Percentiles rank a stretch among this genome's conserved stretches.
phyloP scores from a whole-genome alignment of 805 yeast species.

The Lipomyces japonicus region DNA sequence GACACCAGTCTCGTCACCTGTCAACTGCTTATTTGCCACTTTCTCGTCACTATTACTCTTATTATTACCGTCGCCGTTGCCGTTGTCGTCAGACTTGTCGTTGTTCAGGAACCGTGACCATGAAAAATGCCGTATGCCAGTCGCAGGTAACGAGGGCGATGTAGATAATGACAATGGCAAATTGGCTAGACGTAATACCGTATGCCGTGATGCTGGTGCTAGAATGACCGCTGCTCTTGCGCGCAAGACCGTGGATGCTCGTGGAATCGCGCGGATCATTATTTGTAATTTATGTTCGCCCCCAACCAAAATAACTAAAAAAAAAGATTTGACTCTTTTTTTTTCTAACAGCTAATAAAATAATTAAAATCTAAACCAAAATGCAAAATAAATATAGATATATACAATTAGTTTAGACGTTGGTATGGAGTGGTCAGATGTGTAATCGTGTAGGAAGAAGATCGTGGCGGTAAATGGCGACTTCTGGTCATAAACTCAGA shows the following conservation, averaged over 20 bases:
- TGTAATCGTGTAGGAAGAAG: neutral
- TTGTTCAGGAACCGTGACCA: slow-evolving; percentile 4
- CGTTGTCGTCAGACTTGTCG: slow-evolving; percentile 11
- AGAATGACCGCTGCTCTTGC: slow-evolving; percentile 6
- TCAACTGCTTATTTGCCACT: slow-evolving; percentile 1
- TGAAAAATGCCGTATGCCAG: slow-evolving; percentile 20
- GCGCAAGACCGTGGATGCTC: slow-evolving; percentile 4
- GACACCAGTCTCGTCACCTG: slow-evolving; percentile 4
- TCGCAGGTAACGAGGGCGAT: neutral
- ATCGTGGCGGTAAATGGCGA: neutral
- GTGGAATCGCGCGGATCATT: slow-evolving; percentile 22
- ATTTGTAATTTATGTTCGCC: no score
- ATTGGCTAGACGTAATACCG: slow-evolving; percentile 2
- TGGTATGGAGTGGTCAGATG: no score
- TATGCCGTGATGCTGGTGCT: slow-evolving; percentile 11
- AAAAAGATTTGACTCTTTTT: no score
- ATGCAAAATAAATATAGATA: no score
- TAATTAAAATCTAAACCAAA: no score
- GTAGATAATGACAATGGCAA: neutral
- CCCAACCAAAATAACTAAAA: no score
- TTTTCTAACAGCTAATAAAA: no score
- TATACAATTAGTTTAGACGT: no score
- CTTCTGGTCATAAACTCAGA: no score
- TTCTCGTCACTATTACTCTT: neutral
- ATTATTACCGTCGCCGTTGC: slow-evolving; percentile 1